phyloP scores from a whole-genome alignment of 257 asterid species.

The Solanum chiquidenum region DNA sequence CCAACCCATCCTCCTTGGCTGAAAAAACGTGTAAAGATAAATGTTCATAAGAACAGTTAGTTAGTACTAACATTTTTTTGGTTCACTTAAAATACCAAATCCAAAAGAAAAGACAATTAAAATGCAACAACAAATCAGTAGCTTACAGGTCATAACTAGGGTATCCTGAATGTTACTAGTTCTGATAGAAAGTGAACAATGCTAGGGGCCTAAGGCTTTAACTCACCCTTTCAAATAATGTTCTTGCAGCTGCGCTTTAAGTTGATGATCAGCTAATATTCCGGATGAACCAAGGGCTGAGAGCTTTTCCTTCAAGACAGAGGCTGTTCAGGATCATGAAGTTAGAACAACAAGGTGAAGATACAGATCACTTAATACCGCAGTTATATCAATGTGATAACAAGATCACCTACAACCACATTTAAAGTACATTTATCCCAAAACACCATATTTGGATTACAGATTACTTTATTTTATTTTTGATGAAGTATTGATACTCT shows the following conservation, averaged over 20 bases:
- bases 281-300: slow-evolving; percentile 97
- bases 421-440: background rate
- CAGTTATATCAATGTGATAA: background rate
- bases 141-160: background rate
- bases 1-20: background rate
- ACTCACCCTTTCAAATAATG: slow-evolving; percentile 94
- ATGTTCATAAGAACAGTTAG: background rate
- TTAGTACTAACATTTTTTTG: background rate
- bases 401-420: background rate
- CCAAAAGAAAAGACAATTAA: background rate
- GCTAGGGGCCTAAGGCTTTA: background rate
- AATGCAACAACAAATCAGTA: background rate
- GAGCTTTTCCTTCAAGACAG: slow-evolving; percentile 94
- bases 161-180: background rate
- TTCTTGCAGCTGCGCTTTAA: slow-evolving; percentile 94
- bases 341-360: slow-evolving; percentile 5
- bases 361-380: background rate
- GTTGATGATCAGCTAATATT: slow-evolving; percentile 97
- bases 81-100: background rate
- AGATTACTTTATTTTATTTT: background rate
- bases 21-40: background rate
- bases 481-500: background rate
- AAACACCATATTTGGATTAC: background rate
- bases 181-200: background rate
- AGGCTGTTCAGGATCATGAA: slow-evolving; percentile 45